Evolutionary conservation across 2,329 filamentous ascomycete species (phyloP).

Genomic region (Trichoderma cornu-damae): DNA sequence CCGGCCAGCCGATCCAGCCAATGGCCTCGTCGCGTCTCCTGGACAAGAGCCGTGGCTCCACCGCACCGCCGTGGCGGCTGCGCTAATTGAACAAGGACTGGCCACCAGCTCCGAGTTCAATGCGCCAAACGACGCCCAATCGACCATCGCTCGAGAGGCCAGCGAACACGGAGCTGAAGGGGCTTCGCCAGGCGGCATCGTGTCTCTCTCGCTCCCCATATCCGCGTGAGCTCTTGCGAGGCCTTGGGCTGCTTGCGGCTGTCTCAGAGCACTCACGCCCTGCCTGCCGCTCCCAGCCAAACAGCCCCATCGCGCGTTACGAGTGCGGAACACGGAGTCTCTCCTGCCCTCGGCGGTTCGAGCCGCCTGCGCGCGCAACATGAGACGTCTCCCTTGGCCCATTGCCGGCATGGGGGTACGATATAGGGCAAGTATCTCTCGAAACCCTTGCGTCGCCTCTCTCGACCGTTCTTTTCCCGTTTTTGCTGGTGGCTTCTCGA

Average conservation of each 20-base stretch:
- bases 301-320: slow-evolving; percentile 4
- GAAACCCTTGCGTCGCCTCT: neutral
- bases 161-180: slow-evolving; percentile 1
- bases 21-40: slow-evolving; percentile 10
- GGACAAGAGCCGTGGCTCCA: neutral
- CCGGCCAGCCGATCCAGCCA: slow-evolving; percentile 9
- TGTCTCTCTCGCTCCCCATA: neutral
- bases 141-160: too few species aligned
- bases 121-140: neutral
- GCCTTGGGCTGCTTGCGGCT: slow-evolving; percentile 1
- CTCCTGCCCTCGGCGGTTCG: neutral
- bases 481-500: neutral
- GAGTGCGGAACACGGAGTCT: slow-evolving; percentile 8
- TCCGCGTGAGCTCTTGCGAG: slow-evolving; percentile 5
- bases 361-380: neutral
- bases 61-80: slow-evolving; percentile 8
- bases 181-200: neutral
- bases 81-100: neutral
- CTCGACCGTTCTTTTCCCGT: neutral
- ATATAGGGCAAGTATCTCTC: slow-evolving; percentile 15
- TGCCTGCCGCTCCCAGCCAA: slow-evolving; percentile 2
- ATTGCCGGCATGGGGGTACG: neutral
- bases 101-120: neutral
- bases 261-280: neutral
- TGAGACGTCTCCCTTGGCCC: neutral